Evolutionary conservation across 352 stramenopile species (phyloP).

Genomic region (Phytophthora boehmeriae): DNA sequence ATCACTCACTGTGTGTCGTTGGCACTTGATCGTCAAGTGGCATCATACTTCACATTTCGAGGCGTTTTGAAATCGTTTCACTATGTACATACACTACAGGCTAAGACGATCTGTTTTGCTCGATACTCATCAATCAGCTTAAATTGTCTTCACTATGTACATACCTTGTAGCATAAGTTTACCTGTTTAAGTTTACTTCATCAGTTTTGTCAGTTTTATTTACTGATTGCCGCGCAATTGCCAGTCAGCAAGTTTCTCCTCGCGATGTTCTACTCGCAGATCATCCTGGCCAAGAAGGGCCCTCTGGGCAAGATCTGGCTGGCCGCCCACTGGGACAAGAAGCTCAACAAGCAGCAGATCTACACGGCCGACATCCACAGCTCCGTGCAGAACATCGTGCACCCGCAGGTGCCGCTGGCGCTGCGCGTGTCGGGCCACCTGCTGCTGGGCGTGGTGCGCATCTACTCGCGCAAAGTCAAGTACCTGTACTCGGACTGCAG

Average conservation of each 20-base stretch:
- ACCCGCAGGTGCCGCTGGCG: constrained; percentile 96
- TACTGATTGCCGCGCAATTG: constrained; percentile 20
- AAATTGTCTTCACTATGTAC: too few relatives aligned
- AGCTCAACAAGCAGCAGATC: constrained; percentile 98
- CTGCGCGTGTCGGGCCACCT: constrained; percentile 98
- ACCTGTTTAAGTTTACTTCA: too few relatives aligned
- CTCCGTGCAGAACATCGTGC: constrained; percentile 97
- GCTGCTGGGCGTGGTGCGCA: constrained; percentile 98
- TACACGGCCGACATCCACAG: constrained; percentile 97
- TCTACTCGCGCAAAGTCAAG: constrained; percentile 98
- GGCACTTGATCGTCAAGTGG: too few relatives aligned
- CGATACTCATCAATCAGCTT: too few relatives aligned
- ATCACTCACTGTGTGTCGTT: too few relatives aligned
- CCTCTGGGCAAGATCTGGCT: constrained; percentile 99
- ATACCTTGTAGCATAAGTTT: too few relatives aligned
- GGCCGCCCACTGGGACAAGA: constrained; percentile 99
- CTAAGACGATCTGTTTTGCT: too few relatives aligned
- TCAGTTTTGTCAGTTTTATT: too few relatives aligned
- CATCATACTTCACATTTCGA: too few relatives aligned
- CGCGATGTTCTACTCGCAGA: constrained; percentile 99
- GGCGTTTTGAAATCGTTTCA: too few relatives aligned
- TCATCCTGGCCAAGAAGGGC: constrained; percentile 99
- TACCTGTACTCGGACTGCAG: constrained; percentile 99
- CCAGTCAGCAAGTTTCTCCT: constrained; percentile 21
- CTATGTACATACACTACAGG: too few relatives aligned